Base-by-base conservation (phyloP, 2,329 filamentous ascomycete genomes). In the Chaetomiaceae sp. region DNA sequence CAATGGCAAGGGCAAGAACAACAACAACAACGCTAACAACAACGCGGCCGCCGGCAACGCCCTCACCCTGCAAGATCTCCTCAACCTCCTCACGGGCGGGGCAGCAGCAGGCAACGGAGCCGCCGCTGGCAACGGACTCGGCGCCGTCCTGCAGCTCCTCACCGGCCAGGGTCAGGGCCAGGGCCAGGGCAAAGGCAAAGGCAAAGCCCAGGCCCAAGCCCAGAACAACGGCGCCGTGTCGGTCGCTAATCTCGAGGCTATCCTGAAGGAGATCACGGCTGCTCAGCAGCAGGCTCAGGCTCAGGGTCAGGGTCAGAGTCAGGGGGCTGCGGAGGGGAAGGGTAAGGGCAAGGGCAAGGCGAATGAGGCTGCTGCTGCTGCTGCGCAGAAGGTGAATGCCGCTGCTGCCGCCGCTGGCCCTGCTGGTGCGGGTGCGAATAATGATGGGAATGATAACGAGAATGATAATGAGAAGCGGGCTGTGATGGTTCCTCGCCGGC, bases 51-150 rank as follows among this genome's bases (percentile, higher is more conserved):
- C 23, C 1, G 25, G 25, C 12, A 22, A 15, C 4, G 43, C n/a
- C 43, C 42, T 45, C 11, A 46, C 15, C 31, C 43, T 49, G 11
- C 15, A 50, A 9, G 42, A 47, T 19, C 46, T 54, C 20, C 40
- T 50, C 9, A 17, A 20, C 12, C 36, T 39, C 4, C 34, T 48
- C 3, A 27, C 23, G 3, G 45, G 45, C 45, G n/a, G 25, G 27
- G 0, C 44, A 47, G n/a, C 22, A 19, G 14, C 37, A 37, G 47
- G 46, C 39, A 39, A 46, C 17, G 46, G 33, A 25, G n/a, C 38
- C 9, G n/a, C n/a, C n/a, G n/a, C n/a, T n/a, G 38, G 6, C 5
- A 17, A 36, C 19, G 43, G 25, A 12, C 6, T 8, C 17, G 29
- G 19, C 33, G 27, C 38, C 17, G 17, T 46, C 20, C 25, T 52